Base-by-base conservation (phyloP, 1,139 yeast species). In the Taphrina confusa region DNA sequence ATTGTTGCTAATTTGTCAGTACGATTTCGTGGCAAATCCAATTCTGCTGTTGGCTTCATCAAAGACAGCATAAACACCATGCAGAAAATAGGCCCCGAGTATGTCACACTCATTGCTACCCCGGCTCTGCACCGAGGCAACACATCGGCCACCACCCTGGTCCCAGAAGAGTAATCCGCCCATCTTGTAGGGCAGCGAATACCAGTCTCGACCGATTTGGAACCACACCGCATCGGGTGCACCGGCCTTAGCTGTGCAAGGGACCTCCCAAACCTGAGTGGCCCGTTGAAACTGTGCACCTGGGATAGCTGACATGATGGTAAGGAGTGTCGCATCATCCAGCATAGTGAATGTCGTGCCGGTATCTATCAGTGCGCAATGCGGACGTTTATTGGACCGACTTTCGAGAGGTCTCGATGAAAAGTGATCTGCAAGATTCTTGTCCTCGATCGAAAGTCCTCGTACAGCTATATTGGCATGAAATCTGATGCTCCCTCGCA, bases 261-360 rank as follows among this genome's bases (percentile, higher is more conserved):
- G 47, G 3, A 42, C 20, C 2, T 4, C 14, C 31, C 31, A 42
- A 9, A 27, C 20, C 1, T 23, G 16, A 4, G 18, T 2, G 11
- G 2, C 31, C 9, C 8, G 2, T 18, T 42, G 31, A 31, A 12
- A 42, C 4, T 9, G 22, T 12, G 47, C 4, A 9, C 47, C 47
- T 5, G 47, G 47, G n/a, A 42, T 42, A 12, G n/a, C 4, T 20
- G 47, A 23, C 30, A 25, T 25, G 11, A 42, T 20, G 6, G 30
- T 31, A 5, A 11, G 6, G 1, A 27, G 6, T 11, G 31, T 42
- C 14, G 30, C 20, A 12, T 42, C 47, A 14, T 42, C 47, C 8
- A 42, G 47, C 31, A 42, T 9, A 12, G 18, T 42, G 31, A 42
- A 27, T 4, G 47, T 42, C 16, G 47, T 42, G 47, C 47, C 47